These are phyloP conservation scores for Sanchytrium tribonematis DNA, from an alignment of 371 early-diverging fungal species.

Conservation along the genomic window DNA sequence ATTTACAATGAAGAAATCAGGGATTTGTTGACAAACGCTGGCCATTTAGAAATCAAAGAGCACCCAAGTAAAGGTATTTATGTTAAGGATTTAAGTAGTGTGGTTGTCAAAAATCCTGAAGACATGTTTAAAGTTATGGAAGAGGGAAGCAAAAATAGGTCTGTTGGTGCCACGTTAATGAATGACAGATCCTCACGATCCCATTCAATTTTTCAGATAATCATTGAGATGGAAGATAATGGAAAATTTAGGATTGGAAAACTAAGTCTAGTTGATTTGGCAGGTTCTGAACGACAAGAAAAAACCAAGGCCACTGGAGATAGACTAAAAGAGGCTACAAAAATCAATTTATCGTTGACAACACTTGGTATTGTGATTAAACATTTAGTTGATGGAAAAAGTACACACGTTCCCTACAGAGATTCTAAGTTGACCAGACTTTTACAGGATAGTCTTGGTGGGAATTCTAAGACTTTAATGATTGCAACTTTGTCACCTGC, in stretches of 20 bases:
- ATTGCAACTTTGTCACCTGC: constrained; percentile 37
- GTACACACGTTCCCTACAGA: constrained; percentile 30
- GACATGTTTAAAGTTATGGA: constrained; percentile 47
- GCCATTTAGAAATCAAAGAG: constrained; percentile 32
- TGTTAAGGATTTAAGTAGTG: constrained; percentile 52
- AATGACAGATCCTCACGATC: constrained; percentile 25
- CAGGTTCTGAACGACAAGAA: constrained; percentile 19
- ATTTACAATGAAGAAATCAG: constrained; percentile 24
- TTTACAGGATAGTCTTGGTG: constrained; percentile 39
- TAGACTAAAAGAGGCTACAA: constrained; percentile 13
- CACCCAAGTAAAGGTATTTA: constrained; percentile 41
- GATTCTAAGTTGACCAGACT: constrained; percentile 37
- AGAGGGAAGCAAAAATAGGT: constrained; percentile 38
- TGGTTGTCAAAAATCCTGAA: constrained; percentile 29
- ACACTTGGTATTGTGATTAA: constrained; percentile 33
- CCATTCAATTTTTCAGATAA: constrained; percentile 40
- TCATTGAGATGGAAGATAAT: constrained; percentile 48
- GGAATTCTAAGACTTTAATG: constrained; percentile 33
- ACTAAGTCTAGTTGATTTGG: constrained; percentile 30
- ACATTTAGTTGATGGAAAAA: constrained; percentile 30
- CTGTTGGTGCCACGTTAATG: constrained; percentile 34
- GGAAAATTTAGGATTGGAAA: constrained; percentile 66
- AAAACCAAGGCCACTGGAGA: constrained; percentile 9
- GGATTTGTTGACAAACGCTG: constrained; percentile 27
- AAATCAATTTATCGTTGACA: constrained; percentile 45